phyloP scores from a whole-genome alignment of 257 asterid genomes.

The Gentiana straminea region DNA sequence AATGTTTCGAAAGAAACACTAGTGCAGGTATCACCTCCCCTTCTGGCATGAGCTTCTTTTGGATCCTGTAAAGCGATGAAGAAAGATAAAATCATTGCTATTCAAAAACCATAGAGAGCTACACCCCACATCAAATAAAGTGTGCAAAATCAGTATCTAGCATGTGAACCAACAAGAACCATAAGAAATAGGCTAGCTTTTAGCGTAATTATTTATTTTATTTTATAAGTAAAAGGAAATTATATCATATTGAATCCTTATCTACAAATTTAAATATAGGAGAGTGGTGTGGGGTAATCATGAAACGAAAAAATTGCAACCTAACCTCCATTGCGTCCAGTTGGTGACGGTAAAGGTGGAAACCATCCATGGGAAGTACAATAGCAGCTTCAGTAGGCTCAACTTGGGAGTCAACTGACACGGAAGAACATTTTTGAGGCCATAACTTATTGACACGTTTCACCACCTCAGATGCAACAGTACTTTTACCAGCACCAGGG shows the following conservation, averaged over 20 bases:
- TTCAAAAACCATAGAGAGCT: no score
- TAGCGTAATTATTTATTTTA: not conserved
- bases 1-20: not conserved
- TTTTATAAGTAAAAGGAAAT: not conserved
- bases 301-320: constrained; percentile 6
- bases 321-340: constrained; percentile 84
- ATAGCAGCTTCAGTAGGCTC: constrained; percentile 67
- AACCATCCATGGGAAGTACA: constrained; percentile 96
- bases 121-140: not conserved
- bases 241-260: no score
- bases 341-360: constrained; percentile 88
- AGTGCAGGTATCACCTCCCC: constrained; percentile 59
- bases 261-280: no score
- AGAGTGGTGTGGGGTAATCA: not conserved
- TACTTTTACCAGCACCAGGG: constrained; percentile 95
- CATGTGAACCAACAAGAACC: not conserved
- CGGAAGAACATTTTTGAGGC: constrained; percentile 41
- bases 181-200: not conserved
- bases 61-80: constrained; percentile 51
- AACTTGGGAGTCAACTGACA: constrained; percentile 64
- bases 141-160: not conserved
- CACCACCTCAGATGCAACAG: constrained; percentile 70
- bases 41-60: constrained; percentile 90
- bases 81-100: not conserved
- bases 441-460: constrained; percentile 67